phyloP scores from a whole-genome alignment of 2,329 filamentous ascomycete species.

The Cercospora zeae-maydis region DNA sequence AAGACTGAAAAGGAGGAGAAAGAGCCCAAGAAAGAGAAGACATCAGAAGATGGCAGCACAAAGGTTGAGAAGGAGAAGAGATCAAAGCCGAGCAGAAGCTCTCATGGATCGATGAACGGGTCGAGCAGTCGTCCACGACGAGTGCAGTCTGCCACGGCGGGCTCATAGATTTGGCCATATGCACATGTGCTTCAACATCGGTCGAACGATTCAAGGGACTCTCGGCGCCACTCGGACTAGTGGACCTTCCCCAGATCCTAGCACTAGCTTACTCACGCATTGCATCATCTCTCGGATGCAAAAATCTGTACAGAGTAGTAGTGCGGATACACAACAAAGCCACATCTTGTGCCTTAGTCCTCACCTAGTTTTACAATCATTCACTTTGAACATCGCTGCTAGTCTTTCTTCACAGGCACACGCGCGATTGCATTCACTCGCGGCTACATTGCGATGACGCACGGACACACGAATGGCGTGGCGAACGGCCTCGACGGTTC shows the following conservation, averaged over 20 bases:
- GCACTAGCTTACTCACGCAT: not conserved
- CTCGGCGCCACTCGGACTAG: slow-evolving; percentile 13
- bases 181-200: not conserved
- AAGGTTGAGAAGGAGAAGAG: slow-evolving; percentile 24
- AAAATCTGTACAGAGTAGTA: slow-evolving; percentile 7
- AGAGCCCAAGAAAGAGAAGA: slow-evolving; percentile 5
- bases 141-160: slow-evolving; percentile 8
- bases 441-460: not conserved
- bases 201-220: not conserved
- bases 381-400: not conserved
- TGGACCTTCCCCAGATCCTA: slow-evolving; percentile 16
- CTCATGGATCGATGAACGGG: slow-evolving; percentile 3
- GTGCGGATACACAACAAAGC: not conserved
- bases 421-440: not conserved
- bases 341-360: not conserved
- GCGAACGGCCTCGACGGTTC: not conserved
- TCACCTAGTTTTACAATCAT: not conserved
- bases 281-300: slow-evolving; percentile 8
- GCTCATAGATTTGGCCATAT: slow-evolving; percentile 1
- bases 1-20: slow-evolving; percentile 35
- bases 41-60: not conserved
- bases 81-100: slow-evolving; percentile 21
- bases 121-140: slow-evolving; percentile 10
- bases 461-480: not conserved
- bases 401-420: not conserved